Evolutionary conservation across 2,329 filamentous ascomycete species (phyloP), one percentile per base, ranked within the genome.

Genomic region (Pleurostoma richardsiae): DNA sequence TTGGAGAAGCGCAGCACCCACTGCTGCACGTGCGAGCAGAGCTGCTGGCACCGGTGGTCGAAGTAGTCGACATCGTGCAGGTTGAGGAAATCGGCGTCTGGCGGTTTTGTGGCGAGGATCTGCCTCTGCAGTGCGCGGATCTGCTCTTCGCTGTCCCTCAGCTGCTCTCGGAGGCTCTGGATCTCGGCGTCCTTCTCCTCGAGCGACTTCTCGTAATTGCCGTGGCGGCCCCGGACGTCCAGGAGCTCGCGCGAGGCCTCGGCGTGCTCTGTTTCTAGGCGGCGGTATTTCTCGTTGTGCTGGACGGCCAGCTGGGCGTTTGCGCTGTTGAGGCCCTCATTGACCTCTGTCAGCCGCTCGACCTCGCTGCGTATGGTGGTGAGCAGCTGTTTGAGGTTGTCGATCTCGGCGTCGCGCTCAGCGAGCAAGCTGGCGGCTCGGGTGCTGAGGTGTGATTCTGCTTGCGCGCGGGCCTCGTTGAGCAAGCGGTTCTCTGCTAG

Each of bases 1-100:
- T 97, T 97, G 57, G 91, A 96, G 74, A 99, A 99, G 60, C 94
- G 88, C 56, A 96, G 73, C 43, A 99, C 90, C 94, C 94, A 99
- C 70, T 96, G 90, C 65, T 96, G 91, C 39, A 96, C 90, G 63
- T 96, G 91, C 56, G 92, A 88, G 68, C 90, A 99, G 40, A 99
- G 82, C 66, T 95, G 87, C 65, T 96, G 90, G 64, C 94, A 99
- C 39, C 91, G 88, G 58, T 83, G 83, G 60, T 96, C 90, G 62
- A 99, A 97, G 73, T 96, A 91, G 69, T 96, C 91, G 65, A 96
- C 91, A 61, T 96, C 90, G 54, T 82, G 82, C 51, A 90, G 76
- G 42, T 79, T 80, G 52, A 97, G 83, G 69, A 95, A 92, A 54
- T 88, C 72, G 49, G 70, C 81, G 57, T 89, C 53, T 50, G 76